Evolutionary conservation across 495 filamentous ascomycete genomes (phyloP).

Genomic region (Apiosordaria backusii): DNA sequence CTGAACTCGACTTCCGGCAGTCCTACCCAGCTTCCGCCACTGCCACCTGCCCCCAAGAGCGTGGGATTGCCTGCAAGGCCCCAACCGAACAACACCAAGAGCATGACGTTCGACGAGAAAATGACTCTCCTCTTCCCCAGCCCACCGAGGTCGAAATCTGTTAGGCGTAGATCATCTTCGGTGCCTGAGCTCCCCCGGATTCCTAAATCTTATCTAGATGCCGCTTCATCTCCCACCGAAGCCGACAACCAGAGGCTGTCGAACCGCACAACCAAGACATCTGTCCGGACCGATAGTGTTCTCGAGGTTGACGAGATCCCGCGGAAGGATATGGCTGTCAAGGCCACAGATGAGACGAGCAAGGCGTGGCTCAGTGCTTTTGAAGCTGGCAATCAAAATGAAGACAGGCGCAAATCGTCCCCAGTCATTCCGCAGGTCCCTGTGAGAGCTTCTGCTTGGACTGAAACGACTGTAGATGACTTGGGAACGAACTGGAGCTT

Average conservation of each 20-base stretch:
- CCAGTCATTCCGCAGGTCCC: constrained; percentile 29
- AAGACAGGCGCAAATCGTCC: constrained; percentile 39
- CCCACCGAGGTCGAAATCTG: constrained; percentile 34
- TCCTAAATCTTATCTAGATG: constrained; percentile 31
- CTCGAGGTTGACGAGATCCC: constrained; percentile 40
- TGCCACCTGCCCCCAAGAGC: constrained; percentile 44
- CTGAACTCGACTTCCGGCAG: constrained; percentile 44
- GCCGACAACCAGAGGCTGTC: constrained; percentile 21
- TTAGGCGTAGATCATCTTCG: constrained; percentile 38
- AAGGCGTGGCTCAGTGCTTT: constrained; percentile 43
- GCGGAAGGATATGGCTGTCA: constrained; percentile 19
- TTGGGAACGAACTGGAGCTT: constrained; percentile 35
- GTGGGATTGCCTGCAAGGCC: constrained; percentile 30
- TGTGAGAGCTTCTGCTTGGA: constrained; percentile 30
- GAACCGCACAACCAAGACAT: constrained; percentile 34
- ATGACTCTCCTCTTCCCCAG: constrained; percentile 46
- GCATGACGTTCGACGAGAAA: constrained; percentile 54
- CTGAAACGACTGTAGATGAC: constrained; percentile 37
- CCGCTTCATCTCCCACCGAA: constrained; percentile 18
- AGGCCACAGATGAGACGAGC: constrained; percentile 33
- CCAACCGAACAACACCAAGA: constrained; percentile 47
- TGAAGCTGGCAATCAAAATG: constrained; percentile 20
- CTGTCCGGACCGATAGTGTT: constrained; percentile 37
- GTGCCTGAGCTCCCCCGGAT: constrained; percentile 45
- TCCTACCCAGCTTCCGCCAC: constrained; percentile 45